These are phyloP conservation scores for Wickerhamomyces sp. DNA, from an alignment of 1,139 yeast species.

Conservation along the genomic window DNA sequence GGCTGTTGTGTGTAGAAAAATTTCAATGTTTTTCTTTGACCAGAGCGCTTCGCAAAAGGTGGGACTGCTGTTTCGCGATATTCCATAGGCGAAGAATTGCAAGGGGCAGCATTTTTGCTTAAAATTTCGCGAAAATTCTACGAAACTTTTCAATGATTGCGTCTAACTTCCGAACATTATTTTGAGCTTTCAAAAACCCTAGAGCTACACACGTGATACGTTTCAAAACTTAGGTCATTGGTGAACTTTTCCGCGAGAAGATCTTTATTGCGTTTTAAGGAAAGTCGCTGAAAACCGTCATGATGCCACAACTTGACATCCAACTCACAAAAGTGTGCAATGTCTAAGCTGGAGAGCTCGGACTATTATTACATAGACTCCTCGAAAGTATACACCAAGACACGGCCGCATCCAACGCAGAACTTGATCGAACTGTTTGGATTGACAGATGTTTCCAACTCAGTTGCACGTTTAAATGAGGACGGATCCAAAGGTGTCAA, in stretches of 20 bases:
- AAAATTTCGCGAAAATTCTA: too few relatives aligned
- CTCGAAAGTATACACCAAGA: slow-evolving; percentile 32
- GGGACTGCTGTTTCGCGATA: slow-evolving; percentile 3
- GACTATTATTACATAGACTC: slow-evolving; percentile 39
- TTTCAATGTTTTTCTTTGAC: slow-evolving; percentile 5
- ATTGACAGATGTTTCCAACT: slow-evolving; percentile 59
- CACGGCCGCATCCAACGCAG: slow-evolving; percentile 66
- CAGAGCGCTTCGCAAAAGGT: background rate
- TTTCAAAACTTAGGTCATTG: too few relatives aligned
- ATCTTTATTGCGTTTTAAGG: too few relatives aligned
- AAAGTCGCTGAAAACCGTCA: too few relatives aligned
- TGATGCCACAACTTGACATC: too few relatives aligned
- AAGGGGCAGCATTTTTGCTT: too few relatives aligned
- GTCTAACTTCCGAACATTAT: too few relatives aligned
- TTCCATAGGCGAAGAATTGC: background rate
- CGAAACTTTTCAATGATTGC: too few relatives aligned
- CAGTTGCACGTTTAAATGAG: slow-evolving; percentile 83
- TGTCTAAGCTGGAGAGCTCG: slow-evolving; percentile 18
- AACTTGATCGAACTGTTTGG: slow-evolving; percentile 69
- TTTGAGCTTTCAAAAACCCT: too few relatives aligned
- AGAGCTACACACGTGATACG: too few relatives aligned
- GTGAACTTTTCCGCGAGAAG: too few relatives aligned
- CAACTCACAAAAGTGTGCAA: too few relatives aligned
- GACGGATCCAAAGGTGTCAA: slow-evolving; percentile 90
- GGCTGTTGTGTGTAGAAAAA: slow-evolving; percentile 2